These are phyloP conservation scores for Penicillium arizonense DNA, from an alignment of 495 filamentous ascomycete genomes.

Conservation along the genomic window DNA sequence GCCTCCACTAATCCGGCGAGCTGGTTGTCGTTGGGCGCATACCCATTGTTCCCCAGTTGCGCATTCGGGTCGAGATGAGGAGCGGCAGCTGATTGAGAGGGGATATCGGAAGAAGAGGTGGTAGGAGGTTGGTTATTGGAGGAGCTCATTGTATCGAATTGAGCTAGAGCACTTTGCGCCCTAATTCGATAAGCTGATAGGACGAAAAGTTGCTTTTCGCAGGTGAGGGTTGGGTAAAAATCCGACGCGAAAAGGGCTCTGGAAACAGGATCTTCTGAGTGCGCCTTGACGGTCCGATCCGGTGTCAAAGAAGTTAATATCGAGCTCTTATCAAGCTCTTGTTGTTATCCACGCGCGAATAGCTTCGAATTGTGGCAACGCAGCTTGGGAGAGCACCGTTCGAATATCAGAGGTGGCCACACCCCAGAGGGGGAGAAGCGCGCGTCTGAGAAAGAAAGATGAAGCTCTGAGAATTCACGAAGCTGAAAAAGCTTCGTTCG, in stretches of 20 bases:
- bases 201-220: not conserved
- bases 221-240: too few relatives aligned
- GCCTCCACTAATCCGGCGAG: constrained; percentile 54
- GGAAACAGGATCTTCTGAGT: not conserved
- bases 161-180: not conserved
- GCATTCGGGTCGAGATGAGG: constrained; percentile 35
- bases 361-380: not conserved
- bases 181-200: constrained; percentile 4
- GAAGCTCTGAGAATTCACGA: not conserved
- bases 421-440: constrained; percentile 14
- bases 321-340: constrained; percentile 1
- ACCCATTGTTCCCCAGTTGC: constrained; percentile 30
- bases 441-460: not conserved
- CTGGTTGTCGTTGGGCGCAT: constrained; percentile 46
- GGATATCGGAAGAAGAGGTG: constrained; percentile 29
- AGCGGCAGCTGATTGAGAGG: constrained; percentile 22
- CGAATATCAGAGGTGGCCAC: constrained; percentile 1
- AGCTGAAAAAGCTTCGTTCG: not conserved
- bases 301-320: not conserved
- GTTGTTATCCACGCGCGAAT: not conserved
- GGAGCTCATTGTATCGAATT: constrained; percentile 27
- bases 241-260: not conserved
- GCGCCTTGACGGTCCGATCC: not conserved
- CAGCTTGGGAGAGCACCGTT: not conserved
- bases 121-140: constrained; percentile 35